Base-by-base conservation (phyloP, 768 basidiomycete genomes). In the Lepiota brunneoincarnata region DNA sequence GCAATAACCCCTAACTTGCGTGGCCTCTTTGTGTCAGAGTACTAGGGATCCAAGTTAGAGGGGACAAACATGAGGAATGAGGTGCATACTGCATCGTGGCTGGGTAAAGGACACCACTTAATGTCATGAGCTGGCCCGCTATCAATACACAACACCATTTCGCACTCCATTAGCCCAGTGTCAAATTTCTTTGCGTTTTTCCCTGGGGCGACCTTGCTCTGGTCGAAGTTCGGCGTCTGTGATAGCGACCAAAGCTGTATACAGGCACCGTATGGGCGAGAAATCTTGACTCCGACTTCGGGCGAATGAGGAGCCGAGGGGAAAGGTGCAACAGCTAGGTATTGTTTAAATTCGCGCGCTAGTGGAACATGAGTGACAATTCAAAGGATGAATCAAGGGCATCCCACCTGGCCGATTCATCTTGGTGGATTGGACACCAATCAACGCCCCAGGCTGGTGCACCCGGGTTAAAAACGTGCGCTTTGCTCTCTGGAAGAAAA, bases 21-120 rank as follows among this genome's bases (percentile, higher is more conserved):
- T 3, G 69, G 70, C 42, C 55, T 58, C 7, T 40, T 47, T 4
- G 51, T 54, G 41, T 64, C 59, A 54, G 35, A 41, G 14, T 21
- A 42, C 24, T 55, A 53, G 40, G 15, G 37, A 26, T n/a, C 18
- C 10, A 15, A n/a, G 17, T 58, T 5, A 20, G 40, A 47, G 52
- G 28, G 4, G 39, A 17, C 17, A 24, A 28, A 36, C 14, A 28
- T 17, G 41, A 26, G 34, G 20, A 18, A 14, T 6, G 21, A 26
- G 20, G 23, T 15, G 64, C 69, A 52, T 54, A 77, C 74, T 37
- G 63, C 57, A 58, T 92, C 91, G 60, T 91, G 82, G 15, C 88
- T 83, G 0, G 94, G 93, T 24, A 93, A 66, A 2, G 96, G 96
- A 67, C 95, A 95, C 95, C 96, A 98, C 69, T 88, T 93, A 12